Conservation (phyloP, 495 filamentous ascomycete species). For the Elaphomyces granulatus region DNA sequence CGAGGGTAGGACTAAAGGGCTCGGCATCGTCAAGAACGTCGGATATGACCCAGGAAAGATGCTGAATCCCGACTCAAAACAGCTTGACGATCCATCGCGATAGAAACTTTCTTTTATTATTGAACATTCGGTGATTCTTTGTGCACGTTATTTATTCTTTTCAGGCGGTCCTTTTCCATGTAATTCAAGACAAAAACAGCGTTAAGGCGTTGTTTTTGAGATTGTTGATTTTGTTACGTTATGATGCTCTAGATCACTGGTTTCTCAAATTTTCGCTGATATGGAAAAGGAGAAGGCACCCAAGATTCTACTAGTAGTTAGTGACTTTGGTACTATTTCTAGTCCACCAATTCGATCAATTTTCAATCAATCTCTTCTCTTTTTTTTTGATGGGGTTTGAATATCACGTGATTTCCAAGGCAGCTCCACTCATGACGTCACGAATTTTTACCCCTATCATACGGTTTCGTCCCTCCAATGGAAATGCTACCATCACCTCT, state of each 20-base stretch:
- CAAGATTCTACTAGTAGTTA: no score
- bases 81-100: not conserved
- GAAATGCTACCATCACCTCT: not conserved
- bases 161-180: no score
- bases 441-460: not conserved
- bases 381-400: not conserved
- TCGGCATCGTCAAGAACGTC: slow-evolving; percentile 85
- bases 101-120: not conserved
- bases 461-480: not conserved
- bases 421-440: slow-evolving; percentile 3
- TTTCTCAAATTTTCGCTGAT: no score
- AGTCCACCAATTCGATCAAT: not conserved
- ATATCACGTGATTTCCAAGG: slow-evolving; percentile 1
- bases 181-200: no score
- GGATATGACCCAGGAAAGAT: slow-evolving; percentile 64
- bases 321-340: not conserved
- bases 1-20: slow-evolving; percentile 87
- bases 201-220: not conserved
- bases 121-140: slow-evolving; percentile 1
- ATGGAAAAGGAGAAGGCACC: no score
- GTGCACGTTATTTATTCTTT: not conserved
- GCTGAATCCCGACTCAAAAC: slow-evolving; percentile 31
- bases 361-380: not conserved
- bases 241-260: not conserved
- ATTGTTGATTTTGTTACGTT: no score